Evolutionary conservation across 2,329 filamentous ascomycete species (phyloP).

Genomic region (Sarocladium brachiariae): DNA sequence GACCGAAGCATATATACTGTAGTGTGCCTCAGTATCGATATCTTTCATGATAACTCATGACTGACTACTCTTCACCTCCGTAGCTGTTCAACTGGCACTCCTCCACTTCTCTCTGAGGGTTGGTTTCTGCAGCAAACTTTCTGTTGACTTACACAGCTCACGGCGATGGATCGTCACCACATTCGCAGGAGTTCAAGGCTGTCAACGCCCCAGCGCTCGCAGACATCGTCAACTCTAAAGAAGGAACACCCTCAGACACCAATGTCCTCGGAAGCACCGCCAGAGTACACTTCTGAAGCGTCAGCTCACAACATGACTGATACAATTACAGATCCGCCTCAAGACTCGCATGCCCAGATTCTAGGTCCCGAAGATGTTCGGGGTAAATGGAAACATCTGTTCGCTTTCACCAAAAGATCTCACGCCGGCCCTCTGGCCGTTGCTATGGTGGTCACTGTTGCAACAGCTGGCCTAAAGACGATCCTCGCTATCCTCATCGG

Average conservation of each 20-base stretch:
- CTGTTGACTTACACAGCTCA: neutral
- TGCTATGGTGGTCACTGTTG: slow-evolving; percentile 49
- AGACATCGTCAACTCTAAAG: neutral
- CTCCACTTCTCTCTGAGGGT: too few species aligned
- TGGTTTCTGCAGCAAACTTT: too few species aligned
- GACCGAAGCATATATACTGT: too few species aligned
- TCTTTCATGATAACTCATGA: too few species aligned
- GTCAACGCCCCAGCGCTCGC: neutral
- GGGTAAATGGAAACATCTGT: slow-evolving; percentile 43
- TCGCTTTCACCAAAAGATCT: slow-evolving; percentile 61
- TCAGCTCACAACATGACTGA: too few species aligned
- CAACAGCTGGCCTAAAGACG: slow-evolving; percentile 58
- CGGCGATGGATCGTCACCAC: neutral
- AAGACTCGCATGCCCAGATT: neutral
- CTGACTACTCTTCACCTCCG: too few species aligned
- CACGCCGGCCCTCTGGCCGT: slow-evolving; percentile 49
- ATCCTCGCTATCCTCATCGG: slow-evolving; percentile 65
- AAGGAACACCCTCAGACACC: neutral
- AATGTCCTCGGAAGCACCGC: neutral
- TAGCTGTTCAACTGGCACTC: too few species aligned
- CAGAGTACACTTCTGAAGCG: too few species aligned
- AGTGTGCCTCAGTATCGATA: too few species aligned
- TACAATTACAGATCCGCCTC: neutral
- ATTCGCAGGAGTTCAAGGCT: neutral
- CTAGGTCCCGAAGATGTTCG: neutral